A percentile compares a stretch with the other conserved stretches of the same genome.
These are phyloP conservation scores for Exidia glandulosa DNA, from an alignment of 768 basidiomycete genomes.

Conservation along the genomic window DNA sequence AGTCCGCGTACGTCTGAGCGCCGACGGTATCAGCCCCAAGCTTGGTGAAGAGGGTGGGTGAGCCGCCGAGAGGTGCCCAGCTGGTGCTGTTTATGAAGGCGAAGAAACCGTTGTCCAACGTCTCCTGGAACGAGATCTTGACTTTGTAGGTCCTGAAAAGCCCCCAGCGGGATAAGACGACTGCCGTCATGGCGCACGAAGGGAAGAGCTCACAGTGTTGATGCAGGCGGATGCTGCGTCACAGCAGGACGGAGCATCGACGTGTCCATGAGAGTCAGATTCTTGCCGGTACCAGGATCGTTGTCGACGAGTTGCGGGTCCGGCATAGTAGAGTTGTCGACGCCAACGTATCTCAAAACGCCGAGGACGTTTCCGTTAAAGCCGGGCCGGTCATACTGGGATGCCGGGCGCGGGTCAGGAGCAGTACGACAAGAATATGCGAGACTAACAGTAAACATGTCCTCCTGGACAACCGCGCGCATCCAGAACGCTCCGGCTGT, in stretches of 20 bases:
- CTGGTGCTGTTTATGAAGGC: too few relatives aligned
- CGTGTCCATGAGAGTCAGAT: slow-evolving; percentile 2
- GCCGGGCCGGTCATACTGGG: slow-evolving; percentile 1
- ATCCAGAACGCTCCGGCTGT: slow-evolving; percentile 27
- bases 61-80: slow-evolving; percentile 1
- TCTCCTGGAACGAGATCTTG: too few relatives aligned
- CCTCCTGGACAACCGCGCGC: slow-evolving; percentile 26
- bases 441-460: slow-evolving; percentile 18
- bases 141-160: too few relatives aligned
- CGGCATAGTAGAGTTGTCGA: not conserved
- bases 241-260: slow-evolving; percentile 1
- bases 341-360: not conserved
- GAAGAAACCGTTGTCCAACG: too few relatives aligned
- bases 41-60: slow-evolving; percentile 1
- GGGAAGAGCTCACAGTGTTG: slow-evolving; percentile 15
- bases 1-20: not conserved
- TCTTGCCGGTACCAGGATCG: not conserved
- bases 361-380: slow-evolving; percentile 3
- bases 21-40: not conserved
- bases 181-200: too few relatives aligned
- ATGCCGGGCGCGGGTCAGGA: not conserved
- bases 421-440: not conserved
- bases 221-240: slow-evolving; percentile 12
- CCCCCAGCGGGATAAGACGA: too few relatives aligned
- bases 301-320: not conserved